phyloP scores from a whole-genome alignment of 1,139 yeast species.

The Candida sp. region DNA sequence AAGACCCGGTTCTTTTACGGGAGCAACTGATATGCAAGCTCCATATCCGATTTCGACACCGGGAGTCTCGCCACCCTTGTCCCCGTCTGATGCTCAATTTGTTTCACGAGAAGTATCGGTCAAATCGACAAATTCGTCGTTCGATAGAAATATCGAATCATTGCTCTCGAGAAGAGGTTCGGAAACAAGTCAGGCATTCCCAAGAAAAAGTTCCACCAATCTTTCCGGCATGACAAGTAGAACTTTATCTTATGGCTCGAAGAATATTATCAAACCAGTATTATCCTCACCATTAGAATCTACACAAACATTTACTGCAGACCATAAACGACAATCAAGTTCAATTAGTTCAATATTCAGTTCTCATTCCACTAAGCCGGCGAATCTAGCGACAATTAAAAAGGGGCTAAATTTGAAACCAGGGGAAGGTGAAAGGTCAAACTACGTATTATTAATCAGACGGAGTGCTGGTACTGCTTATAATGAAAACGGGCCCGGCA shows the following conservation, averaged over 20 bases:
- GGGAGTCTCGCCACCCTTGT: background rate
- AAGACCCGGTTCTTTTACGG: background rate
- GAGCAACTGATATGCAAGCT: background rate
- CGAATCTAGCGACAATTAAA: slow-evolving; percentile 37
- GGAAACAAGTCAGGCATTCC: background rate
- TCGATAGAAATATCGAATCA: slow-evolving; percentile 5
- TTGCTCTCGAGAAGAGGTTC: slow-evolving; percentile 1
- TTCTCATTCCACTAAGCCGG: slow-evolving; percentile 31
- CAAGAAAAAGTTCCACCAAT: slow-evolving; percentile 4
- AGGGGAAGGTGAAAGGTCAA: slow-evolving; percentile 52
- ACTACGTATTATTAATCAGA: slow-evolving; percentile 53
- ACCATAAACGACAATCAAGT: slow-evolving; percentile 22
- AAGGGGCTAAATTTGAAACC: slow-evolving; percentile 34
- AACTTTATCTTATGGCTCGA: slow-evolving; percentile 2
- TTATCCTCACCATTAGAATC: slow-evolving; percentile 1
- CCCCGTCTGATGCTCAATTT: background rate
- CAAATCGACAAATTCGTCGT: background rate
- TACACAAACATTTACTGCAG: slow-evolving; percentile 2
- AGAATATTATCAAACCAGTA: background rate
- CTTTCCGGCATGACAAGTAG: background rate
- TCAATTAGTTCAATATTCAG: slow-evolving; percentile 39
- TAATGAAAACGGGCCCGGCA: slow-evolving; percentile 52
- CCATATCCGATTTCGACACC: slow-evolving; percentile 2
- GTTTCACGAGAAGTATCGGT: background rate
- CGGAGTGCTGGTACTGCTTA: slow-evolving; percentile 53